Percentiles rank a stretch among this genome's conserved stretches.
phyloP scores from a whole-genome alignment of 176 grass and related monocot genomes.

The Alloteropsis semialata region DNA sequence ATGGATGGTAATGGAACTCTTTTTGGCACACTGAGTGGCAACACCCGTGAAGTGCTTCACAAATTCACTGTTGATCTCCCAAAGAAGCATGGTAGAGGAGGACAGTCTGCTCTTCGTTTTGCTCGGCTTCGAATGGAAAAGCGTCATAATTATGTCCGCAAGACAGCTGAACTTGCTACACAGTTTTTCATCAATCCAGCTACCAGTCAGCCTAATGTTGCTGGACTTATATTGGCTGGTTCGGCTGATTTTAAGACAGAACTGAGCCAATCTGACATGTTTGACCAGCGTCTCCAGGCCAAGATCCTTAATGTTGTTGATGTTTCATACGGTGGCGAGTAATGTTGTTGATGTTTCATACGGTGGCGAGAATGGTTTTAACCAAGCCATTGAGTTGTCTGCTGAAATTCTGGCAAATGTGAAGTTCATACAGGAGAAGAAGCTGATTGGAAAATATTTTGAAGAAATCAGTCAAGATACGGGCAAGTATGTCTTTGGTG shows the following conservation, averaged over 20 bases:
- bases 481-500: conserved; percentile 73
- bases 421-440: conserved; percentile 84
- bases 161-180: conserved; percentile 81
- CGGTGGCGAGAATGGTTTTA: conserved; percentile 73
- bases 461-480: conserved; percentile 85
- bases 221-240: conserved; percentile 74
- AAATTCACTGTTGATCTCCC: conserved; percentile 80
- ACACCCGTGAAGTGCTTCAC: conserved; percentile 72
- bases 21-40: conserved; percentile 71
- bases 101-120: conserved; percentile 72
- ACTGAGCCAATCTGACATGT: conserved; percentile 79
- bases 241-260: conserved; percentile 84
- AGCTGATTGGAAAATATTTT: conserved; percentile 77
- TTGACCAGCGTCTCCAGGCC: conserved; percentile 66
- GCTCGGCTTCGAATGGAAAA: conserved; percentile 75
- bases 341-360: conserved; percentile 85
- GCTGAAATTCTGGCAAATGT: conserved; percentile 75
- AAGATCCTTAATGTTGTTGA: conserved; percentile 84
- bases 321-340: conserved; percentile 74
- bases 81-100: conserved; percentile 78
- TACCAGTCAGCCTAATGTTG: conserved; percentile 77
- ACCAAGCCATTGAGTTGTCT: conserved; percentile 75
- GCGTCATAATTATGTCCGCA: conserved; percentile 72
- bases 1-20: conserved; percentile 82
- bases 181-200: conserved; percentile 75